Base-by-base conservation (phyloP, 805 yeast species). In the Maudiozyma barnettii region DNA sequence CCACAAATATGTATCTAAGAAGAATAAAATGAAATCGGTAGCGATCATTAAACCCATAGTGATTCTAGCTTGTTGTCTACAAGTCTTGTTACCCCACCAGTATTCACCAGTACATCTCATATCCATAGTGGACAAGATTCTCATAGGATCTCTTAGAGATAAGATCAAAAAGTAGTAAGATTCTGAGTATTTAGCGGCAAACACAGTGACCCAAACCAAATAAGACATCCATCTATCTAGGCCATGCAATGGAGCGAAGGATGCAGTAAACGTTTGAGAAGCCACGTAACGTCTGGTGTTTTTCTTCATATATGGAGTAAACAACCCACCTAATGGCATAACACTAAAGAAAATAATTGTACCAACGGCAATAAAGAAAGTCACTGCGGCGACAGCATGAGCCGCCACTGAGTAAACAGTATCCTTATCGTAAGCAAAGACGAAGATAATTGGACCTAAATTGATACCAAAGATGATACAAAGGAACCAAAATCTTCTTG, bases 1-100 rank as follows among this genome's bases (percentile, higher is more conserved):
- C 99, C 99, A 93, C 84, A 93, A 78, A 69, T 88, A 93, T 51
- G 99, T 88, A 84, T 93, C 99, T 76, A 93, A 78, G 82, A 93
- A 93, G 84, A 93, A 93, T 70, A 93, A 77, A 59, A 93, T 74
- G 76, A 95, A 74, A 72, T 93, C 99, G 45, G 95, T 91, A 51
- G 84, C 80, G 57, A 78, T 80, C 96, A 93, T 91, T 72, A 93
- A 74, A 65, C 95, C 97, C 64, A 93, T 74, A 39, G 88, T 89
- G 60, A 95, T 81, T 64, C 79, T 84, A 20, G 95, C 84, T 71
- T 93, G 99, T 49, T 85, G 87, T 53, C 68, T 73, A 75, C 99
- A 93, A 49, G 90, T 71, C 35, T 62, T 70, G 45, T 84, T 86
- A 39, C 65, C 63, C 70, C 81, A 90, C 95, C 96, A 91, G 55